These are phyloP conservation scores for Babesia ovata DNA, from an alignment of 169 alveolate genomes.

Conservation along the genomic window DNA sequence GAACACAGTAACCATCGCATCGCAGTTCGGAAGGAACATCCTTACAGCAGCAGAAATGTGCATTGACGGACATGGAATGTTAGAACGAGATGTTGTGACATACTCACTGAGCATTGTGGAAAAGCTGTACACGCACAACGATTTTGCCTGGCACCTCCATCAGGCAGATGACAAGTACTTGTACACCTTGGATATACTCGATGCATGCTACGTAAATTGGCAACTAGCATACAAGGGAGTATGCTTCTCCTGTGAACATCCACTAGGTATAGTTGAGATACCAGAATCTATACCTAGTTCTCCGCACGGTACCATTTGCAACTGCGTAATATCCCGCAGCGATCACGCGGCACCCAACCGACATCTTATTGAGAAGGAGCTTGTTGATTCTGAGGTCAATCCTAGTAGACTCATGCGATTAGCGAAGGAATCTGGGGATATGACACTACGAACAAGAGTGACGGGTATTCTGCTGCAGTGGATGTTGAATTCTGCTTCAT, in stretches of 20 bases:
- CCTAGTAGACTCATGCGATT: neutral
- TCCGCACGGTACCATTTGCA: neutral
- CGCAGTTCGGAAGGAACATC: slow-evolving; percentile 24
- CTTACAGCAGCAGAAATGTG: slow-evolving; percentile 11
- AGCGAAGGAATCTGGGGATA: slow-evolving; percentile 18
- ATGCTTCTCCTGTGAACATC: slow-evolving; percentile 35
- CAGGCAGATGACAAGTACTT: slow-evolving; percentile 15
- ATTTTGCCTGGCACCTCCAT: slow-evolving; percentile 36
- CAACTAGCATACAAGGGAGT: slow-evolving; percentile 20
- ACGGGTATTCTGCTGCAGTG: slow-evolving; percentile 30
- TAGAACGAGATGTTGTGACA: slow-evolving; percentile 13
- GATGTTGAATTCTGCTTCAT: neutral
- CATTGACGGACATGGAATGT: neutral
- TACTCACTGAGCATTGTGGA: slow-evolving; percentile 4
- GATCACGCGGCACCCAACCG: slow-evolving; percentile 6
- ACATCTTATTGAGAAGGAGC: slow-evolving; percentile 24
- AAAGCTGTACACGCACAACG: slow-evolving; percentile 52
- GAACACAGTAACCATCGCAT: slow-evolving; percentile 12
- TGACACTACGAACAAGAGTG: slow-evolving; percentile 21
- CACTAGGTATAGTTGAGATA: neutral
- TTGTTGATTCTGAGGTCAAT: neutral
- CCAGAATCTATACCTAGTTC: neutral
- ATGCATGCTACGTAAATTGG: slow-evolving; percentile 22
- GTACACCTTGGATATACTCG: slow-evolving; percentile 38
- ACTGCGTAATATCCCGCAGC: neutral